These are phyloP conservation scores for Zelonia costaricensis DNA, from an alignment of 208 protist genomes.

Conservation along the genomic window DNA sequence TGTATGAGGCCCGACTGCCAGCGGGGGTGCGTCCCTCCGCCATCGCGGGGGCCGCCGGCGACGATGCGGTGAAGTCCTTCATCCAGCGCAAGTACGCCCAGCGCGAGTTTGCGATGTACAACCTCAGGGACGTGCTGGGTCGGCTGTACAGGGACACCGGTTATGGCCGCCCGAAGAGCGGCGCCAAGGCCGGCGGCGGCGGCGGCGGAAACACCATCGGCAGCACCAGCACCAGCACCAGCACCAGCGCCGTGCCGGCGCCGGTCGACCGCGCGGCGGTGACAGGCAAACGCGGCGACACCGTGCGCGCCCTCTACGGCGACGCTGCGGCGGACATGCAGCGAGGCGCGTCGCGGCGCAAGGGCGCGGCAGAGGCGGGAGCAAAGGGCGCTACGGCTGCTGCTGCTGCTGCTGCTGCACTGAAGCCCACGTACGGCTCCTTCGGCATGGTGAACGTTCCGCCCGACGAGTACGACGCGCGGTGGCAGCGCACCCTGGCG, in stretches of 20 bases:
- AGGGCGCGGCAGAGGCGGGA: not conserved
- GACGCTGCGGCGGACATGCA: slow-evolving; percentile 23
- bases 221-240: not conserved
- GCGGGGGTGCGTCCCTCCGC: slow-evolving; percentile 5
- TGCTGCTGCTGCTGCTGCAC: not conserved
- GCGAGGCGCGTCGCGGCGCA: not conserved
- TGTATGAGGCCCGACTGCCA: slow-evolving; percentile 61
- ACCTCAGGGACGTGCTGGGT: slow-evolving; percentile 37
- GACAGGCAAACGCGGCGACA: slow-evolving; percentile 54
- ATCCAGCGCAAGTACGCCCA: slow-evolving; percentile 77
- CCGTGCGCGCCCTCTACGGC: slow-evolving; percentile 38
- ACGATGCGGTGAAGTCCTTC: slow-evolving; percentile 50
- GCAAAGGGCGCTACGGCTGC: not conserved
- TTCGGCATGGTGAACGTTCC: slow-evolving; percentile 87
- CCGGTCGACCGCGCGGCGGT: slow-evolving; percentile 22
- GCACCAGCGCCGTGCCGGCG: not conserved
- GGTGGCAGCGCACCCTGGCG: slow-evolving; percentile 36
- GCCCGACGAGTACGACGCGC: slow-evolving; percentile 55
- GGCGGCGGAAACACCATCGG: not conserved
- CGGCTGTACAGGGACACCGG: slow-evolving; percentile 62
- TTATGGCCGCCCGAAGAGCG: slow-evolving; percentile 43
- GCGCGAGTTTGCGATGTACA: slow-evolving; percentile 56
- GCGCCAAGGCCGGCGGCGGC: not conserved
- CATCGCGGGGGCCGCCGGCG: slow-evolving; percentile 16
- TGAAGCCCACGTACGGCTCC: slow-evolving; percentile 55